These are phyloP conservation scores for Dictyostelium discoideum DNA, from an alignment of 78 protist genomes.

Conservation along the genomic window DNA sequence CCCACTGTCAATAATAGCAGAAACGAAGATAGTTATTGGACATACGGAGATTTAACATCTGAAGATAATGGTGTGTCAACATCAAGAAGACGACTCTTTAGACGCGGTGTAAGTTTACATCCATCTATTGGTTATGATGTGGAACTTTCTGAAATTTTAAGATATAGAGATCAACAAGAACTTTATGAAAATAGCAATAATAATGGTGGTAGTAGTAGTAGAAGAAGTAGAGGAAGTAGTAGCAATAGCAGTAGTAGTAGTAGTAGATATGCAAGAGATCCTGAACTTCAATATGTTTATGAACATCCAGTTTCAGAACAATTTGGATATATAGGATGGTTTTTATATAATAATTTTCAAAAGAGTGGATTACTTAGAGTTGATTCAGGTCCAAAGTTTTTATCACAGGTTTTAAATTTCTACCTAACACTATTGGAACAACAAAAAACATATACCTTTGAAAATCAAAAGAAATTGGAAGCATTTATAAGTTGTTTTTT, in stretches of 20 bases:
- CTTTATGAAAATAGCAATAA: neutral
- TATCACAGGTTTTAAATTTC: slow-evolving; percentile 25
- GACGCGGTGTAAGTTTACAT: neutral
- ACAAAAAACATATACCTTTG: neutral
- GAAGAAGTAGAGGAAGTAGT: neutral
- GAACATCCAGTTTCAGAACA: slow-evolving; percentile 24
- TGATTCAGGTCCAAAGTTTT: slow-evolving; percentile 24
- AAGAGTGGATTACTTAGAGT: slow-evolving; percentile 2
- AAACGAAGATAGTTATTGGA: neutral
- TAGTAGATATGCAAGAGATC: neutral
- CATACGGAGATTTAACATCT: neutral
- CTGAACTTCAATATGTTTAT: neutral
- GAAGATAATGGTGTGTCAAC: neutral
- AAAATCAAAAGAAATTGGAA: neutral
- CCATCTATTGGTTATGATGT: neutral
- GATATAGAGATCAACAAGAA: neutral
- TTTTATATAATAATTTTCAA: slow-evolving; percentile 25
- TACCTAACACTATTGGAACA: neutral
- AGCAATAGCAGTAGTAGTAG: neutral
- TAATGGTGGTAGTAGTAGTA: neutral
- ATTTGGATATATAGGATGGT: slow-evolving; percentile 42
- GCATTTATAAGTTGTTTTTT: neutral
- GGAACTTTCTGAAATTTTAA: neutral
- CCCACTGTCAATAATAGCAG: neutral
- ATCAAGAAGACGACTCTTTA: neutral